Evolutionary conservation across 2,329 filamentous ascomycete species (phyloP).

Genomic region (Lecanicillium sp.): DNA sequence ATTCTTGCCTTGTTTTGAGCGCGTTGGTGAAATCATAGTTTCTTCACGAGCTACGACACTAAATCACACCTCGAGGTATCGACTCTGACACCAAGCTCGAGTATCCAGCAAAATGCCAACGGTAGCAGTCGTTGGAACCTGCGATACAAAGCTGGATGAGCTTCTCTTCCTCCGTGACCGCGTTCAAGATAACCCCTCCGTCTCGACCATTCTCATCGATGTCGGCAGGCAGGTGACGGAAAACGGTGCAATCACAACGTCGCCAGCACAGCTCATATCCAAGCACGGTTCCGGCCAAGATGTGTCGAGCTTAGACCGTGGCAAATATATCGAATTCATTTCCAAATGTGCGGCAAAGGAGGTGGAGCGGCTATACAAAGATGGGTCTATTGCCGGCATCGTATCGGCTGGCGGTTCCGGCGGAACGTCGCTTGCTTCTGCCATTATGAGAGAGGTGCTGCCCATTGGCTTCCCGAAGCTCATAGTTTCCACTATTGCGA

Average conservation of each 20-base stretch:
- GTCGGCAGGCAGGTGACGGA: slow-evolving; percentile 38
- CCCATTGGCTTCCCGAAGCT: slow-evolving; percentile 63
- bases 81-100: too few species aligned
- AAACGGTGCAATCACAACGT: slow-evolving; percentile 37
- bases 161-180: slow-evolving; percentile 43
- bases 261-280: slow-evolving; percentile 32
- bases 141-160: slow-evolving; percentile 56
- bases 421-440: slow-evolving; percentile 51
- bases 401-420: slow-evolving; percentile 54
- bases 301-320: slow-evolving; percentile 34
- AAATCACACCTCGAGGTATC: too few species aligned
- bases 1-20: too few species aligned
- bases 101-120: slow-evolving; percentile 20
- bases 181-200: slow-evolving; percentile 23
- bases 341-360: slow-evolving; percentile 34
- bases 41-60: slow-evolving; percentile 1
- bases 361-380: slow-evolving; percentile 29
- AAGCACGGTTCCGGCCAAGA: slow-evolving; percentile 21
- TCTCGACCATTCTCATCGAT: slow-evolving; percentile 20
- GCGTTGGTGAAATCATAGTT: too few species aligned
- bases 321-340: slow-evolving; percentile 49
- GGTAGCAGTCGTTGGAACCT: slow-evolving; percentile 52
- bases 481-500: slow-evolving; percentile 62
- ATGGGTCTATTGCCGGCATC: slow-evolving; percentile 41
- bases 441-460: slow-evolving; percentile 50